Conservation (phyloP, 2,329 filamentous ascomycete genomes). For the Dothidotthia symphoricarpi region DNA sequence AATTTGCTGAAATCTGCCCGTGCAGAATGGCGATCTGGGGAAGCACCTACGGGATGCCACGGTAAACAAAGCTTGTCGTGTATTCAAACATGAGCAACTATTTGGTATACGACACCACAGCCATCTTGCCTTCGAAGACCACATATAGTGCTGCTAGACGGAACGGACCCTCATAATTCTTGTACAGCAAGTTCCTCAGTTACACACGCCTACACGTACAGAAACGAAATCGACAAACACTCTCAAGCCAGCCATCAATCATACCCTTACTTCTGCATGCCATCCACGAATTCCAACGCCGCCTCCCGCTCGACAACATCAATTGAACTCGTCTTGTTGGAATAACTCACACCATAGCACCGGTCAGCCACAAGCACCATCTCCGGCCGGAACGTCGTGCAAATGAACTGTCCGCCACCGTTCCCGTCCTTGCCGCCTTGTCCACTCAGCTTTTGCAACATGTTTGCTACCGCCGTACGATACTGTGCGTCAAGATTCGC, state of each 20-base stretch:
- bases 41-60: too few species aligned
- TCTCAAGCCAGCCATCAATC: too few species aligned
- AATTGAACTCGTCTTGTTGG: conserved; percentile 90
- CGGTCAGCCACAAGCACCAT: conserved; percentile 95
- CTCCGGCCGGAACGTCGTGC: conserved; percentile 96
- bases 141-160: too few species aligned
- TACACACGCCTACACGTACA: too few species aligned
- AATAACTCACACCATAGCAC: conserved; percentile 92
- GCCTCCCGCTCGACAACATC: conserved; percentile 85
- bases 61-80: background rate
- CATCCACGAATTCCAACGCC: conserved; percentile 91
- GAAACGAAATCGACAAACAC: too few species aligned
- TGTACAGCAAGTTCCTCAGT: too few species aligned
- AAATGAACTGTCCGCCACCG: conserved; percentile 80
- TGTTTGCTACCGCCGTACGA: conserved; percentile 87
- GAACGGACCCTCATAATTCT: too few species aligned
- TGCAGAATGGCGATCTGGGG: too few species aligned
- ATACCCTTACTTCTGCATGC: conserved; percentile 56
- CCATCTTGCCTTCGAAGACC: too few species aligned
- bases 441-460: conserved; percentile 62
- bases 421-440: conserved; percentile 43
- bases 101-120: too few species aligned
- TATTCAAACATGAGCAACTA: too few species aligned
- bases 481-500: conserved; percentile 98
- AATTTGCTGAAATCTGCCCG: too few species aligned